Conservation (phyloP, 805 yeast genomes). For the Lachancea nothofagi region DNA sequence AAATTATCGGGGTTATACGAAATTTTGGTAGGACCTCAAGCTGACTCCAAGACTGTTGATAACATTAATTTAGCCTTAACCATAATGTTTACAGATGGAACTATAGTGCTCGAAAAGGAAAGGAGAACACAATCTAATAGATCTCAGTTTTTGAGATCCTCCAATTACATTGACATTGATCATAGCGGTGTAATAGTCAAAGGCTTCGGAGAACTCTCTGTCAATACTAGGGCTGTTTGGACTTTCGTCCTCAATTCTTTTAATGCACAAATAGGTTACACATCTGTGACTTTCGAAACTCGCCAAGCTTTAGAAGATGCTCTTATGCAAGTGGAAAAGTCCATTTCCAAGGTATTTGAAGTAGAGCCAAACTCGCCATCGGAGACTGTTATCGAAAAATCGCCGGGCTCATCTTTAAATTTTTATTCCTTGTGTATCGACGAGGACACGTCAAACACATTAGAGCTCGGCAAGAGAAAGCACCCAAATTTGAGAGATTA, state of each 20-base stretch:
- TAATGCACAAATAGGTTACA: slow-evolving; percentile 20
- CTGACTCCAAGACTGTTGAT: neutral
- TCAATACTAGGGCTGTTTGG: slow-evolving; percentile 12
- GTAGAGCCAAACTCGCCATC: neutral
- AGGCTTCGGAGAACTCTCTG: slow-evolving; percentile 12
- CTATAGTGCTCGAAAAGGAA: slow-evolving; percentile 10
- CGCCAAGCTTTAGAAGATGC: neutral
- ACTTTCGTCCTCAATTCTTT: slow-evolving; percentile 19
- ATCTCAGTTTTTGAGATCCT: slow-evolving; percentile 11
- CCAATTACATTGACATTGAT: slow-evolving; percentile 22
- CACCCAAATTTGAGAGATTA: slow-evolving; percentile 19
- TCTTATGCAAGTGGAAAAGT: slow-evolving; percentile 1
- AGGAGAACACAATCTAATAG: slow-evolving; percentile 8
- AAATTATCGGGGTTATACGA: slow-evolving; percentile 14
- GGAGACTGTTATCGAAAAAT: neutral
- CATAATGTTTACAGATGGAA: slow-evolving; percentile 9
- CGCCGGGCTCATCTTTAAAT: slow-evolving; percentile 16
- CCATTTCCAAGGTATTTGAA: neutral
- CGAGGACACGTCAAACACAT: slow-evolving; percentile 15
- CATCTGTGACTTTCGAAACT: slow-evolving; percentile 10
- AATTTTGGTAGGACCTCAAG: slow-evolving; percentile 6
- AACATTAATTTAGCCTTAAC: slow-evolving; percentile 14
- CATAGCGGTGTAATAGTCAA: slow-evolving; percentile 16
- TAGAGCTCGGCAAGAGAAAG: slow-evolving; percentile 18
- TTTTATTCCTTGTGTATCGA: slow-evolving; percentile 18